Base-by-base conservation (phyloP, 1,284 basidiomycete species). In the Tetrapyrgos nigripes region DNA sequence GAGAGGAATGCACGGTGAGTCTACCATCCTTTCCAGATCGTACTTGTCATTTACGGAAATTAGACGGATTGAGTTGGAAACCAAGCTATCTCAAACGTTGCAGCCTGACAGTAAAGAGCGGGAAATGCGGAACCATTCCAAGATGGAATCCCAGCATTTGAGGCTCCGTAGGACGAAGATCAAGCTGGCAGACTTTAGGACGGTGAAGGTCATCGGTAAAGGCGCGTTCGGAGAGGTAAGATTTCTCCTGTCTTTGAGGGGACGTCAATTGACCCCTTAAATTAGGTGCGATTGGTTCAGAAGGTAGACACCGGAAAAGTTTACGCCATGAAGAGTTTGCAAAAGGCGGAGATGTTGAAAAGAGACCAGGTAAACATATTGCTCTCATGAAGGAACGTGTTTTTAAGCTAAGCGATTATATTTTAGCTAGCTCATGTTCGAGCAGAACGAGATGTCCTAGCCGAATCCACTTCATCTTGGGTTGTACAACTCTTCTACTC, bases 291-390 rank as follows among this genome's bases (percentile, higher is more conserved):
- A 53, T 82, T 99, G 50, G 96, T 97, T 44, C 97, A 98, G 76
- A 98, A 99, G 79, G 87, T 91, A 49, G 97, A 98, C 73, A 98
- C 96, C 10, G 96, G 93, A 61, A 97, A 97, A 79, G 97, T 99
- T 58, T 98, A 98, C 71, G 97, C 97, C 43, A 99, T 99, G 97
- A 99, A 99, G 84, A 97, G 95, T 62, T 77, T 99, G 70, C 89
- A 95, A 75, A 99, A 99, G 80, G 91, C 91, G 54, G 97, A 99
- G 76, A 99, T 99, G 97, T 91, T 99, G 81, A 97, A 98, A 75
- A 95, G 97, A 71, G 97, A 99, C 73, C 95, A 97, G 84, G 94
- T 93, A 57, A 59, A 85, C 71, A 53, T 51, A 9, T 8, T 48
- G 27, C 9, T 24, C 19, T 23, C 37, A 27, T 46, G 2, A 13